Conservation (phyloP, 306 rosid genomes). For the Gleditsia sinensis region DNA sequence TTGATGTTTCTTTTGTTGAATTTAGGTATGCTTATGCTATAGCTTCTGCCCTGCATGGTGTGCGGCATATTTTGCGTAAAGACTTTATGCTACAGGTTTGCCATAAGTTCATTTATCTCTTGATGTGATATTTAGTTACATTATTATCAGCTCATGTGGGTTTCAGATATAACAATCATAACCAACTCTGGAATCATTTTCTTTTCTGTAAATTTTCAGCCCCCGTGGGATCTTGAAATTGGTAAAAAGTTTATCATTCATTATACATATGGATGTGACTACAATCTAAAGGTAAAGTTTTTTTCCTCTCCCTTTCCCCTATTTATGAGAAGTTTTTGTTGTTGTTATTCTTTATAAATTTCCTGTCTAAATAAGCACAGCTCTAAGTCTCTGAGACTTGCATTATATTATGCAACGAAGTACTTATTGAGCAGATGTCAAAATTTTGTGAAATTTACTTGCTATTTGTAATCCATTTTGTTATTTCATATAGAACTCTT, state of each 20-base stretch:
- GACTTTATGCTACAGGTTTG: conserved; percentile 97
- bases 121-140: conserved; percentile 19
- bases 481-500: conserved; percentile 6
- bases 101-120: conserved; percentile 17
- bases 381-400: conserved; percentile 8
- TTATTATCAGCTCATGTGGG: conserved; percentile 12
- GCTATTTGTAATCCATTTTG: neutral
- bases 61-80: conserved; percentile 84
- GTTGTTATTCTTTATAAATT: neutral
- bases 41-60: conserved; percentile 94
- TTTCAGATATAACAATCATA: neutral
- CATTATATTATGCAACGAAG: neutral
- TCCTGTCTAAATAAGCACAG: neutral
- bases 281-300: conserved; percentile 68
- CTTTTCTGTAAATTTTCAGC: conserved; percentile 61
- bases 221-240: conserved; percentile 87
- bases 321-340: neutral
- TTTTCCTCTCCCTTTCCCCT: conserved; percentile 18
- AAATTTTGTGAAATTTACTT: neutral
- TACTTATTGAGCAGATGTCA: conserved; percentile 17
- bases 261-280: conserved; percentile 93
- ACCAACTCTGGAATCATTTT: conserved; percentile 20
- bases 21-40: conserved; percentile 94
- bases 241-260: conserved; percentile 74
- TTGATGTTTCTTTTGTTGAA: conserved; percentile 25